Evolutionary conservation across 208 protist genomes (phyloP), one percentile per base, ranked within the genome.

Genomic region (Endotrypanum monterogeii): DNA sequence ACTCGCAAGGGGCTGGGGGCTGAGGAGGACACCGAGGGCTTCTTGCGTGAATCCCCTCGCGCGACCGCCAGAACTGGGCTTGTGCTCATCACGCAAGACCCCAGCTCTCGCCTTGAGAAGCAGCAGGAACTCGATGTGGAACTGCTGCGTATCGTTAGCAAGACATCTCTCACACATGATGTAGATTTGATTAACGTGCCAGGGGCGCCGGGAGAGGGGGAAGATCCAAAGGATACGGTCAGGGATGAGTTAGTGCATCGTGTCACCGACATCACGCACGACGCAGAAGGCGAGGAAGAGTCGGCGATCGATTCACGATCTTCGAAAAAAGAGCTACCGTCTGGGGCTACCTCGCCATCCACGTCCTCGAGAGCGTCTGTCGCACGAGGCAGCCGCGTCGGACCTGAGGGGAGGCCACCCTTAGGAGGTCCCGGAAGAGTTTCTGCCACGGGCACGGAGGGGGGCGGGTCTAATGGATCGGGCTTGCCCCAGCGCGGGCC

Each of bases 11-110:
- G 6, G 66, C 11, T 6, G 46, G 66, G 37, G 50, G 66, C 44
- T 14, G 14, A 56, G 16, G 9, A 70, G 66, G 28, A 20, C 14
- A 9, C 41, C 48, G 11, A 39, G 23, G 18, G 56, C 32, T 50
- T 14, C 14, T 12, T 54, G 18, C 55, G 7, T 16, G 61, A 48
- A 11, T n/a, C 51, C 2, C 48, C 61, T 37, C 73, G 75, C 1
- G 71, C 67, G 18, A 76, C 71, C 18, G 83, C 83, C 80, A 78
- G 74, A 3, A 89, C 77, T 4, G 82, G 84, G 35, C 76, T 84
- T 61, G 84, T 82, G n/a, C 81, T 78, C 41, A 78, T 89, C 66
- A 79, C 84, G 7, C 78, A 62, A n/a, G 71, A 74, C 2, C 76
- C 86, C 52, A 67, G 72, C 30, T 71, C 50, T n/a, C 74, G 75